Base-by-base conservation (phyloP, 257 asterid genomes). In the Ballota nigra region DNA sequence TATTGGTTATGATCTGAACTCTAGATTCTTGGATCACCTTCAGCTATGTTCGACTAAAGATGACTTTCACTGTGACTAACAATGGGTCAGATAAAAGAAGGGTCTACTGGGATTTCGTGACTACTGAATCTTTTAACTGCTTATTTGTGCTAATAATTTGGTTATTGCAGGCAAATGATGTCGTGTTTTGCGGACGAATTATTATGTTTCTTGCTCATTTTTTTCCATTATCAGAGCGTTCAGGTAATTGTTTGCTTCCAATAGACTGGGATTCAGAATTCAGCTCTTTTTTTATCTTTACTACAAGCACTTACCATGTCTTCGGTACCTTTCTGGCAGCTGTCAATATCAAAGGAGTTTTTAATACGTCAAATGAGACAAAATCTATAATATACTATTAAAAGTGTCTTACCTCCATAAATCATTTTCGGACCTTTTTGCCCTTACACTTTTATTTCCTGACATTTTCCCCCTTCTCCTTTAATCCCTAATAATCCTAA, bases 191-290 rank as follows among this genome's bases (percentile, higher is more conserved):
- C 57, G 98, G 99, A 70, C 92, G 99, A 75, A 91, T 94, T 74
- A 94, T 94, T 70, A 94, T 94, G 99, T 94, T 94, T 84, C 99
- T 94, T 64, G 97, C 99, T 58, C 99, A 94, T 73, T 91, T 94
- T 81, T 94, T 94, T 20, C 99, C 99, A 41, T 78, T 94, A 74
- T 94, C 99, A 34, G 99, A 94, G 81, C 99, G 99, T 73, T 94
- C 99, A 33, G 99, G 99, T 94, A 86, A 66, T 70, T 74, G 13
- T 16, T 57, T 45, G 16, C 72, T 51, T 12, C 49, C 70, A 38
- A 16, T 45, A 43, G 31, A 53, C 47, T 36, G 64, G 19, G 31
- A 70, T 66, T 11, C n/a, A n/a, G n/a, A n/a, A n/a, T n/a, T n/a
- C 12, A n/a, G 4, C 12, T 45, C 61, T 53, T 59, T 29, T 28